Evolutionary conservation across 2,329 filamentous ascomycete species (phyloP).

Genomic region (Talaromyces sp.): DNA sequence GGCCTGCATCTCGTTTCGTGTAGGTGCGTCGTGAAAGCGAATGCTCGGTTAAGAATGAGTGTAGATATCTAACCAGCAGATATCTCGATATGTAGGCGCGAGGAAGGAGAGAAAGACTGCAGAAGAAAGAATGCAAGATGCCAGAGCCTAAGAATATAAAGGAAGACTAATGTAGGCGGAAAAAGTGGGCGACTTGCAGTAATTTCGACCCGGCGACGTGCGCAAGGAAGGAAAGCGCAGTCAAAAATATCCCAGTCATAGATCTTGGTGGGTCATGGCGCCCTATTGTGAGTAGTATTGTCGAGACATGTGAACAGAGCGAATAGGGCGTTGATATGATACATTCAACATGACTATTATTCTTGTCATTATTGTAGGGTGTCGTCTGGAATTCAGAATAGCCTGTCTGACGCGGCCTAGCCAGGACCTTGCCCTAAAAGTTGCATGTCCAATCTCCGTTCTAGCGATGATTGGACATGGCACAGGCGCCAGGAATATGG

Average conservation of each 20-base stretch:
- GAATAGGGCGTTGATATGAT: not conserved
- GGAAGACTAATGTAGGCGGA: not conserved
- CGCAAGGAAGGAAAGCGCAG: not conserved
- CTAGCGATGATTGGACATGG: not conserved
- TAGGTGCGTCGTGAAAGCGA: not conserved
- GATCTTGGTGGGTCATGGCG: not conserved
- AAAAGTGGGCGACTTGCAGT: not conserved
- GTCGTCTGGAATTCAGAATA: not conserved
- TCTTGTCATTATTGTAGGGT: not conserved
- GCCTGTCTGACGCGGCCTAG: conserved; percentile 1
- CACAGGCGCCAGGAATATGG: conserved; percentile 2
- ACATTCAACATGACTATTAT: not conserved
- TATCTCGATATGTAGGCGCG: not conserved
- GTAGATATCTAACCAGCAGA: conserved; percentile 3
- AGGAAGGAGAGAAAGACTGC: not conserved
- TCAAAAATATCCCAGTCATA: not conserved
- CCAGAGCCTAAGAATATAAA: not conserved
- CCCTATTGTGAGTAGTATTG: conserved; percentile 7
- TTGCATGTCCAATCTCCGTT: conserved; percentile 7
- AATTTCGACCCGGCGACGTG: not conserved
- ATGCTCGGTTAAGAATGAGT: not conserved
- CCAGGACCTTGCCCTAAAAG: not conserved
- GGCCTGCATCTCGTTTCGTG: conserved; percentile 14
- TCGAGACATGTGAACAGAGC: not conserved
- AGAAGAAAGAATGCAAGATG: not conserved